These are phyloP conservation scores for Elaeis guineensis DNA, from an alignment of 176 grass and related monocot species.

Conservation along the genomic window DNA sequence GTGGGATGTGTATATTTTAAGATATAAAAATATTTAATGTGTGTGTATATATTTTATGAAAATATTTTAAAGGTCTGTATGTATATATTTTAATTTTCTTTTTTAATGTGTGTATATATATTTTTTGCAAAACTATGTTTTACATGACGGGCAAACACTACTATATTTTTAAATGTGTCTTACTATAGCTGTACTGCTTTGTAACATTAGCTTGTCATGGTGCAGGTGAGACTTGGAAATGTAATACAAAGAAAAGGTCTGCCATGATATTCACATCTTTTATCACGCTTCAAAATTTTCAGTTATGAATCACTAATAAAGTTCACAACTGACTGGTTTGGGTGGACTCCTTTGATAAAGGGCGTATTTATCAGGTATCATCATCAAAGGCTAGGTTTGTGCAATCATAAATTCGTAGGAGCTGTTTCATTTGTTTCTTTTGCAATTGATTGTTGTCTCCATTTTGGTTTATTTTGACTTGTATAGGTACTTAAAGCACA, in stretches of 20 bases:
- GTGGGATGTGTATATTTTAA: too few species aligned
- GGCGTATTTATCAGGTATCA: constrained; percentile 61
- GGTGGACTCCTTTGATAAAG: constrained; percentile 40
- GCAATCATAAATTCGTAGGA: too few species aligned
- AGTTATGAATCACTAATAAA: neutral
- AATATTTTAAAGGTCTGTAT: too few species aligned
- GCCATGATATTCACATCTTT: constrained; percentile 29
- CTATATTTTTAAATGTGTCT: too few species aligned
- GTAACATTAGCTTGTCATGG: constrained; percentile 8
- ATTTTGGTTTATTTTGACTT: constrained; percentile 13
- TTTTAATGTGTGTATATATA: too few species aligned
- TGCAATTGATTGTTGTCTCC: neutral
- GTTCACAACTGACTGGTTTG: constrained; percentile 24
- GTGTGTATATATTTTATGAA: too few species aligned
- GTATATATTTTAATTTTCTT: too few species aligned
- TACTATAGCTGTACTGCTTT: neutral
- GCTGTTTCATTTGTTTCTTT: too few species aligned
- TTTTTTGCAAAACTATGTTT: too few species aligned
- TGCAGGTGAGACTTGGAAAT: constrained; percentile 80
- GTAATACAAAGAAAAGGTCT: constrained; percentile 71
- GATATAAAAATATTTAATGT: too few species aligned
- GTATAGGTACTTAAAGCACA: constrained; percentile 75
- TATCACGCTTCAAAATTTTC: constrained; percentile 13
- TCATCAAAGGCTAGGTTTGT: constrained; percentile 5
- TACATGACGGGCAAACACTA: too few species aligned